Evolutionary conservation across 1,139 yeast species (phyloP).

Genomic region (Taphrina populina): DNA sequence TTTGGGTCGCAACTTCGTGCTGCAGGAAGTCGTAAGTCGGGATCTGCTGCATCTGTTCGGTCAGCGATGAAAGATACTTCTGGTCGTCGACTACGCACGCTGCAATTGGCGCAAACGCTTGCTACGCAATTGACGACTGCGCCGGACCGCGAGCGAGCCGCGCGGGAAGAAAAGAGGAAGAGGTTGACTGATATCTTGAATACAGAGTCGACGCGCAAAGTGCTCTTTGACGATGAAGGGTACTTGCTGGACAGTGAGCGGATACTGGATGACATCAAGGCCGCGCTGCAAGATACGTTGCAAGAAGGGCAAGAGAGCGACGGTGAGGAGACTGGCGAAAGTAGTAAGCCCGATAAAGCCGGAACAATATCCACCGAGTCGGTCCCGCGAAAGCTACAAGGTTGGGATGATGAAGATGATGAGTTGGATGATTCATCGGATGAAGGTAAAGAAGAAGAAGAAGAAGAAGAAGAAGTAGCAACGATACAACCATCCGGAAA

Average conservation of each 20-base stretch:
- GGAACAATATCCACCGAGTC: neutral
- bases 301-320: neutral
- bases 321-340: neutral
- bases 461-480: neutral
- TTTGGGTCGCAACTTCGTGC: conserved; percentile 51
- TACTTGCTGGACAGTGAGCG: conserved; percentile 40
- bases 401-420: conserved; percentile 16
- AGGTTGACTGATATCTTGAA: conserved; percentile 1
- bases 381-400: conserved; percentile 4
- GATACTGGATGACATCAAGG: conserved; percentile 47
- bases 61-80: conserved; percentile 48
- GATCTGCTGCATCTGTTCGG: too few relatives aligned
- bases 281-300: conserved; percentile 54
- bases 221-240: conserved; percentile 45
- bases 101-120: conserved; percentile 45
- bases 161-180: conserved; percentile 7
- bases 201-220: conserved; percentile 2
- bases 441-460: neutral
- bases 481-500: neutral
- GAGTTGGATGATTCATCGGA: neutral
- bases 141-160: conserved; percentile 8
- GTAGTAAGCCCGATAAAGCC: neutral
- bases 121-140: neutral
- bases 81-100: conserved; percentile 46
- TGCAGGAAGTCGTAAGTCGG: conserved; percentile 48